Percentiles rank a stretch among this genome's conserved stretches.
Evolutionary conservation across 805 yeast species (phyloP).

Genomic region (Naumovozyma baii): DNA sequence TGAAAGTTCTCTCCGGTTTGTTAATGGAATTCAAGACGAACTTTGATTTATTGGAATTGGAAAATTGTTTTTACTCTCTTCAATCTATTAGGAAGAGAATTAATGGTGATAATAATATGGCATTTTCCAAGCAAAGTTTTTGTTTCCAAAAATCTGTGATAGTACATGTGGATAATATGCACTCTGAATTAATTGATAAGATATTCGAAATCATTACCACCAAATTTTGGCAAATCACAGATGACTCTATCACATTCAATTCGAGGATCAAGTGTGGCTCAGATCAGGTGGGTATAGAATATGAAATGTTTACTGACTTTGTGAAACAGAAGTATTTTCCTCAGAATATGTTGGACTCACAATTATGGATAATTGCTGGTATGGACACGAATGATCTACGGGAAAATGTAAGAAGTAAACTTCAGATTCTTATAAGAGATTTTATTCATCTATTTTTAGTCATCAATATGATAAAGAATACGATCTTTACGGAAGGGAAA

Average conservation of each 20-base stretch:
- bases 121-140: slow-evolving; percentile 14
- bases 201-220: slow-evolving; percentile 11
- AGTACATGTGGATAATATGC: slow-evolving; percentile 21
- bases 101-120: slow-evolving; percentile 7
- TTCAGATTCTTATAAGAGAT: slow-evolving; percentile 10
- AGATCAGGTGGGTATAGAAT: slow-evolving; percentile 12
- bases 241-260: slow-evolving; percentile 9
- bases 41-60: slow-evolving; percentile 22
- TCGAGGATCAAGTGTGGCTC: slow-evolving; percentile 4
- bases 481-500: slow-evolving; percentile 11
- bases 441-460: slow-evolving; percentile 11
- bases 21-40: slow-evolving; percentile 25
- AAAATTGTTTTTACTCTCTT: slow-evolving; percentile 27
- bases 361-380: slow-evolving; percentile 20
- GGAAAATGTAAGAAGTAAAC: slow-evolving; percentile 13
- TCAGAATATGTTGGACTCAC: slow-evolving; percentile 12
- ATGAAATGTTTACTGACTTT: slow-evolving; percentile 11
- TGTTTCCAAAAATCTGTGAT: slow-evolving; percentile 23
- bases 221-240: slow-evolving; percentile 20
- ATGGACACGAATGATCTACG: slow-evolving; percentile 17
- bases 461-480: slow-evolving; percentile 9
- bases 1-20: slow-evolving; percentile 16
- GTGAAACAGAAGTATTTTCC: slow-evolving; percentile 13
- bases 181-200: slow-evolving; percentile 14
- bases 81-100: slow-evolving; percentile 19